Evolutionary conservation across 768 basidiomycete species (phyloP).

Genomic region (Suillus americanus): DNA sequence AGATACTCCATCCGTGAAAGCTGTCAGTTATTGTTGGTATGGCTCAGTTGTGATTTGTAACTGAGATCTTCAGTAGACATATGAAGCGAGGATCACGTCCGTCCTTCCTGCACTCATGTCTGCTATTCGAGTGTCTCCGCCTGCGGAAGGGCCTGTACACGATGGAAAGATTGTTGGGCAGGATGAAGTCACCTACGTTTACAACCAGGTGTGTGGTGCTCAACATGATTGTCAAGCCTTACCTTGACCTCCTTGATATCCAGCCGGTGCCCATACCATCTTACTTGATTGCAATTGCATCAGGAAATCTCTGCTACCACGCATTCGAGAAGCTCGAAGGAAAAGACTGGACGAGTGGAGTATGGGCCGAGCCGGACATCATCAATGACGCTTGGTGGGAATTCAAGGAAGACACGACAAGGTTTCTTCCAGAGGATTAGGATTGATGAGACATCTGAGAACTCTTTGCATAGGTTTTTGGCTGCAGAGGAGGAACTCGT

Average conservation of each 20-base stretch:
- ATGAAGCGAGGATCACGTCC: constrained; percentile 74
- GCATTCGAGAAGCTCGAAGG: constrained; percentile 59
- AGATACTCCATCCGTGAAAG: constrained; percentile 89
- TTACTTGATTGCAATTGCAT: constrained; percentile 91
- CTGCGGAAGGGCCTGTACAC: constrained; percentile 66
- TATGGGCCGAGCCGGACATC: constrained; percentile 89
- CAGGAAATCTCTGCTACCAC: constrained; percentile 77
- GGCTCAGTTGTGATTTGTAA: not conserved
- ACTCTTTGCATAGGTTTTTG: constrained; percentile 55
- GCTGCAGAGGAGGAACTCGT: constrained; percentile 72
- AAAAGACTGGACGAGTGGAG: constrained; percentile 76
- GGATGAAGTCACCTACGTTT: constrained; percentile 72
- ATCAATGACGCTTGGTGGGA: constrained; percentile 82
- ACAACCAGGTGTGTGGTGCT: constrained; percentile 60
- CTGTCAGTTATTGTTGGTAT: constrained; percentile 44
- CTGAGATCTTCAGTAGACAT: constrained; percentile 50
- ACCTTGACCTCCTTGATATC: not conserved
- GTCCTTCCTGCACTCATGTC: constrained; percentile 87
- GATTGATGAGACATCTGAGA: not conserved
- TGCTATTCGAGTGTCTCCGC: constrained; percentile 77
- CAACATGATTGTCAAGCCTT: not conserved
- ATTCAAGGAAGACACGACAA: constrained; percentile 83
- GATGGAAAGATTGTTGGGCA: constrained; percentile 73
- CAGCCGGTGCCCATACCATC: constrained; percentile 86
- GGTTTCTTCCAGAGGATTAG: constrained; percentile 39